phyloP scores from a whole-genome alignment of 2,329 filamentous ascomycete species.

The Hansfordia pulvinata region DNA sequence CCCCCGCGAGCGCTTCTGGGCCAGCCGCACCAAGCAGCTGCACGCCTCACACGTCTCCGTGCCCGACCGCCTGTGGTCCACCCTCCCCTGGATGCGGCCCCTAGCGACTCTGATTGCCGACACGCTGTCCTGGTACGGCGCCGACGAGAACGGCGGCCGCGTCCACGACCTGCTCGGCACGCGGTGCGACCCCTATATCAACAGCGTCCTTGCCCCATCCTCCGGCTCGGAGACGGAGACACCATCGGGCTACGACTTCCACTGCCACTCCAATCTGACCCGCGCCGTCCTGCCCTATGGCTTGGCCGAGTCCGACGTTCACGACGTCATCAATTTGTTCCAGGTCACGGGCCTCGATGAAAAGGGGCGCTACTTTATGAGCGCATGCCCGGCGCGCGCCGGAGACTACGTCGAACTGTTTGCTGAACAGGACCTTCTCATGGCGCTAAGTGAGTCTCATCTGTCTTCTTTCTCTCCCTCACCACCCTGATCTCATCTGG shows the following conservation, averaged over 20 bases:
- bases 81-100: conserved; percentile 63
- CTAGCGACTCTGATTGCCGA: conserved; percentile 59
- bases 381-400: conserved; percentile 37
- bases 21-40: conserved; percentile 62
- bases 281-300: conserved; percentile 58
- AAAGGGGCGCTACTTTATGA: conserved; percentile 66
- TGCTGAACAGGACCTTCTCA: conserved; percentile 63
- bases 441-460: conserved; percentile 32
- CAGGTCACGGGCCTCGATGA: conserved; percentile 69
- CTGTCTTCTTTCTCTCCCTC: neutral
- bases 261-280: conserved; percentile 73
- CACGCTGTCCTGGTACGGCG: conserved; percentile 46
- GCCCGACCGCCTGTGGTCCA: conserved; percentile 65
- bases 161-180: conserved; percentile 74
- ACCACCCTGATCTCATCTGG: neutral
- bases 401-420: conserved; percentile 62
- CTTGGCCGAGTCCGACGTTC: conserved; percentile 59
- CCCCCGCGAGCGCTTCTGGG: conserved; percentile 73
- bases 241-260: conserved; percentile 58
- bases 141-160: conserved; percentile 48
- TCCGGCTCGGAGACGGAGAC: conserved; percentile 4
- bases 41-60: conserved; percentile 62
- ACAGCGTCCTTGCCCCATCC: conserved; percentile 42
- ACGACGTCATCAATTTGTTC: conserved; percentile 79
- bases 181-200: conserved; percentile 75